phyloP scores from a whole-genome alignment of 257 asterid species.

The Buddleja alternifolia region DNA sequence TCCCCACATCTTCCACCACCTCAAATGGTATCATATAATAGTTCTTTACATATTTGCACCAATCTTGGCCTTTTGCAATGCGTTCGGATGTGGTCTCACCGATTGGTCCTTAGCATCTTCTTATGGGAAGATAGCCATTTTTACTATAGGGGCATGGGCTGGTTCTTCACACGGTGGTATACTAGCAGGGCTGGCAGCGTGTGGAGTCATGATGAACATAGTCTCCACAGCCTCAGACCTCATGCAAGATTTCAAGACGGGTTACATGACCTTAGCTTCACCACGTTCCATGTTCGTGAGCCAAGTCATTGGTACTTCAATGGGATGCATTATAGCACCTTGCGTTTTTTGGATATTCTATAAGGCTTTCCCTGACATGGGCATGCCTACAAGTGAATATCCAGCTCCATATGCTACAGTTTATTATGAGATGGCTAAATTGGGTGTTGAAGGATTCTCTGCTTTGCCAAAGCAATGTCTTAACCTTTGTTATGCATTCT shows the following conservation, averaged over 20 bases:
- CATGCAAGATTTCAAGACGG: slow-evolving; percentile 72
- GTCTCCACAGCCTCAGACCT: slow-evolving; percentile 64
- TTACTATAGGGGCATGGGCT: slow-evolving; percentile 62
- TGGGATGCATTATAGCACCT: slow-evolving; percentile 52
- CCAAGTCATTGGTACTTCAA: slow-evolving; percentile 59
- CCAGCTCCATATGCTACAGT: slow-evolving; percentile 39
- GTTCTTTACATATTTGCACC: slow-evolving; percentile 59
- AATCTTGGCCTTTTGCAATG: slow-evolving; percentile 63
- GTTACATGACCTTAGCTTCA: slow-evolving; percentile 66
- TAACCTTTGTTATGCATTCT: slow-evolving; percentile 35
- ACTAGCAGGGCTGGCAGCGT: slow-evolving; percentile 63
- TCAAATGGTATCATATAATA: slow-evolving; percentile 57
- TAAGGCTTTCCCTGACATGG: slow-evolving; percentile 37
- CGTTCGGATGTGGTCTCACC: slow-evolving; percentile 60
- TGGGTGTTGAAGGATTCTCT: slow-evolving; percentile 45
- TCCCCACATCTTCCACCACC: slow-evolving; percentile 59
- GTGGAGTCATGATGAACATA: slow-evolving; percentile 78
- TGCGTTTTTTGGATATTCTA: slow-evolving; percentile 54
- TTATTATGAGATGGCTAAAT: slow-evolving; percentile 35
- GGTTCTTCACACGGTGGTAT: slow-evolving; percentile 60
- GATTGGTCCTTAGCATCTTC: slow-evolving; percentile 65
- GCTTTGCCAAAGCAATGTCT: slow-evolving; percentile 44
- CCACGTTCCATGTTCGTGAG: slow-evolving; percentile 78
- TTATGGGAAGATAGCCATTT: slow-evolving; percentile 64
- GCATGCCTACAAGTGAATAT: slow-evolving; percentile 26